Percentiles rank a stretch among this genome's conserved stretches.
Conservation (phyloP, 306 rosid genomes). For the Pyrus pyrifolia region DNA sequence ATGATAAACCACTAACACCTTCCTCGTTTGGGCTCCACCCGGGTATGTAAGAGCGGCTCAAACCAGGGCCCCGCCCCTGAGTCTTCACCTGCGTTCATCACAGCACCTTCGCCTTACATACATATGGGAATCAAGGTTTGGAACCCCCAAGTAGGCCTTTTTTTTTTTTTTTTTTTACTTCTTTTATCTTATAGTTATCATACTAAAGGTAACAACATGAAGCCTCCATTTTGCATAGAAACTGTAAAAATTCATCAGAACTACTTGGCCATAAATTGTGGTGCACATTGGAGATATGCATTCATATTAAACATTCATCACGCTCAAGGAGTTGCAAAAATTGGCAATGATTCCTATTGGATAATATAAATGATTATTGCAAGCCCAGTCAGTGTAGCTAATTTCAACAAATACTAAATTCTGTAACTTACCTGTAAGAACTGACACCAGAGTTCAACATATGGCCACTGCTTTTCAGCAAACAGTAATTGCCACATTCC, state of each 20-base stretch:
- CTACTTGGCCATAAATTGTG: neutral
- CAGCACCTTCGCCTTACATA: no score
- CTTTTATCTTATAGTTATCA: no score
- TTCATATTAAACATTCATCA: neutral
- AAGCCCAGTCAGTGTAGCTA: neutral
- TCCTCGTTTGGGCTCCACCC: no score
- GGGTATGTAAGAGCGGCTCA: no score
- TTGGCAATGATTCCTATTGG: neutral
- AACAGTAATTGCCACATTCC: constrained; percentile 99
- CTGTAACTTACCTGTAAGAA: constrained; percentile 69
- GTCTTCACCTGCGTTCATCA: no score
- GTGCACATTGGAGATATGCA: neutral
- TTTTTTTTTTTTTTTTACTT: no score
- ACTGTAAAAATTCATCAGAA: neutral
- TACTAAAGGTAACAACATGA: neutral
- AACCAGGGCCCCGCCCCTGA: no score
- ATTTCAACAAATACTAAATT: neutral
- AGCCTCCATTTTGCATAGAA: neutral
- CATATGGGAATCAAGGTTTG: no score
- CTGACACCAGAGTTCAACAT: constrained; percentile 97
- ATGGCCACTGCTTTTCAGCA: constrained; percentile 96
- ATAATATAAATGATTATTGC: neutral
- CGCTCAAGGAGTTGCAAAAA: neutral
- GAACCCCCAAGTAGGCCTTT: no score
- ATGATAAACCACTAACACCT: no score